A percentile compares a stretch with the other conserved stretches of the same genome.
phyloP scores from a whole-genome alignment of 225 moss, liverwort and hornwort species.

The Straminergon stramineum region DNA sequence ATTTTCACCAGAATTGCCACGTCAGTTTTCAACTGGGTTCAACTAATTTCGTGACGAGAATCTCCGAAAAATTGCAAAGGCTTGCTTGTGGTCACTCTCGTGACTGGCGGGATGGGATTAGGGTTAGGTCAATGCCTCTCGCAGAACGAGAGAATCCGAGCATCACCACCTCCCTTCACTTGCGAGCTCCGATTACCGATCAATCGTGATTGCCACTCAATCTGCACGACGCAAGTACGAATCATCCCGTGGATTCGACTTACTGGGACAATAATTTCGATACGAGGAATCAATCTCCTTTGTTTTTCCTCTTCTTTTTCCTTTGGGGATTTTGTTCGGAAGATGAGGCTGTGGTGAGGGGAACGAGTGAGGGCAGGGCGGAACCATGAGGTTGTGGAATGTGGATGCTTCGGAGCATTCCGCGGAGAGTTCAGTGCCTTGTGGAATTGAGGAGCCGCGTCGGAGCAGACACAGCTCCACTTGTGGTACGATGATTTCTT shows the following conservation, averaged over 20 bases:
- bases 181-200: not conserved
- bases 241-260: not conserved
- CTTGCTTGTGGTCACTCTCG: not conserved
- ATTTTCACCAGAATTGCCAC: not conserved
- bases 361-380: not conserved
- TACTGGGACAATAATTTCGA: not conserved
- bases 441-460: not conserved
- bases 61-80: not conserved
- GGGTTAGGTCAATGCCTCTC: conserved; percentile 1
- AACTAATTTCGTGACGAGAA: not conserved
- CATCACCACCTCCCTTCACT: not conserved
- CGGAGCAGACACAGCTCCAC: not conserved
- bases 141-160: not conserved
- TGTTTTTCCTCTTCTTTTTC: not conserved
- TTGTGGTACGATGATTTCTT: not conserved
- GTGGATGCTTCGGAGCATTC: not conserved
- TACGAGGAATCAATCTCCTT: not conserved
- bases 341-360: not conserved
- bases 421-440: not conserved
- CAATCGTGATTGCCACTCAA: not conserved
- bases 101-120: not conserved
- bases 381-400: not conserved
- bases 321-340: not conserved
- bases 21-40: not conserved
- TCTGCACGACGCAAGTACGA: not conserved